Base-by-base conservation (phyloP, 2,329 filamentous ascomycete species). In the Xylariaceae sp. region DNA sequence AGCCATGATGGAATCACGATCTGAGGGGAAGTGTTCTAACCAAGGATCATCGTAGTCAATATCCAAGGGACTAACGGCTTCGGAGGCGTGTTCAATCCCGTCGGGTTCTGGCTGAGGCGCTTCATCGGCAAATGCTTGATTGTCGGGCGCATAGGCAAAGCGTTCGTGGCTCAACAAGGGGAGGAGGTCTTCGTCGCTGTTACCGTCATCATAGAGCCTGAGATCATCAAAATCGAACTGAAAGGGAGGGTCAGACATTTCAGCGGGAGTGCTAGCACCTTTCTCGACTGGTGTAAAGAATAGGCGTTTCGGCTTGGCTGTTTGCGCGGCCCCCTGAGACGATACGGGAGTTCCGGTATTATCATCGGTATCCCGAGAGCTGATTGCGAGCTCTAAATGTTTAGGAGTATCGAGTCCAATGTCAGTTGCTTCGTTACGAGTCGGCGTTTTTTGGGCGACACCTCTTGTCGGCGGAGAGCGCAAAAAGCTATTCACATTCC, bases 401-500 rank as follows among this genome's bases (percentile, higher is more conserved):
- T 47, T 62, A 34, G 59, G 62, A 8, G 53, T 41, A 19, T 53
- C 34, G 11, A 58, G 34, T 4, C 49, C 43, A 39, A 19, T 12
- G 30, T 12, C 11, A 44, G 30, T 12, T 37, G 40, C 29, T 12
- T 39, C 39, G 8, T 46, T 56, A 40, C 63, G 58, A 12, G 59
- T 46, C 4, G 55, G 40, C 12, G 53, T 55, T 19, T 51, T 54
- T 50, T 63, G 53, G n/a, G 61, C 54, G 9, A 59, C 34, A 4
- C 51, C 45, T 44, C 55, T 54, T 19, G 62, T 50, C 7, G 19
- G 19, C 19, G 65, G 64, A n/a, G 71, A 66, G 26, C 67, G 68
- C 37, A 80, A 54, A 26, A 77, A 55, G 57, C 79, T 79, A 66
- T 81, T 81, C 53, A 69, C 64, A 54, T 79, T 80, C 7, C 78